phyloP scores from a whole-genome alignment of 768 basidiomycete genomes.

The Calocera cornea region DNA sequence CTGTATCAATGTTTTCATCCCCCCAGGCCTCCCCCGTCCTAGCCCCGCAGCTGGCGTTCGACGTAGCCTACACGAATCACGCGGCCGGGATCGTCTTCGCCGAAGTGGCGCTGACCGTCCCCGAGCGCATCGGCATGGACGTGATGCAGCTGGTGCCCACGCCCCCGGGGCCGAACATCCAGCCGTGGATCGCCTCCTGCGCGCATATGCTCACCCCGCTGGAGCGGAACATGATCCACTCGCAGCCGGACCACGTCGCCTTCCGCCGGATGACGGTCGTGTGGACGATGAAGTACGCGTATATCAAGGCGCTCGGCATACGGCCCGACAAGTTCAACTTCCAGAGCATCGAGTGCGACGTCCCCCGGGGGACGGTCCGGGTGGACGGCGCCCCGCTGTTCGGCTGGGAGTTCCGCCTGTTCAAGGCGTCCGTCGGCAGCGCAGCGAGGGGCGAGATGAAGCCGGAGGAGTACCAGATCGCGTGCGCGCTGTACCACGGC shows the following conservation, averaged over 20 bases:
- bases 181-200: slow-evolving; percentile 1
- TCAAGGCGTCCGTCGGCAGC: slow-evolving; percentile 50
- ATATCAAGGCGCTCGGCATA: slow-evolving; percentile 74
- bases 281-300: slow-evolving; percentile 65
- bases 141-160: background rate
- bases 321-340: slow-evolving; percentile 60
- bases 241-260: slow-evolving; percentile 41
- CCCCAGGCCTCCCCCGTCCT: background rate
- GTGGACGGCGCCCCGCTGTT: slow-evolving; percentile 56
- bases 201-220: background rate
- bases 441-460: background rate
- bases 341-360: slow-evolving; percentile 69
- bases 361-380: slow-evolving; percentile 44
- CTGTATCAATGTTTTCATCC: background rate
- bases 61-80: slow-evolving; percentile 1
- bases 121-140: background rate
- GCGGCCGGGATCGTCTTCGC: slow-evolving; percentile 1
- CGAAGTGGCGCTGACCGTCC: background rate
- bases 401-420: slow-evolving; percentile 81
- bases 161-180: background rate
- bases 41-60: background rate
- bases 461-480: slow-evolving; percentile 3
- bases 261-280: slow-evolving; percentile 65
- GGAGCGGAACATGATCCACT: background rate
- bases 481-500: background rate